These are phyloP conservation scores for Populus alba DNA, from an alignment of 345 rosid genomes.

Conservation along the genomic window DNA sequence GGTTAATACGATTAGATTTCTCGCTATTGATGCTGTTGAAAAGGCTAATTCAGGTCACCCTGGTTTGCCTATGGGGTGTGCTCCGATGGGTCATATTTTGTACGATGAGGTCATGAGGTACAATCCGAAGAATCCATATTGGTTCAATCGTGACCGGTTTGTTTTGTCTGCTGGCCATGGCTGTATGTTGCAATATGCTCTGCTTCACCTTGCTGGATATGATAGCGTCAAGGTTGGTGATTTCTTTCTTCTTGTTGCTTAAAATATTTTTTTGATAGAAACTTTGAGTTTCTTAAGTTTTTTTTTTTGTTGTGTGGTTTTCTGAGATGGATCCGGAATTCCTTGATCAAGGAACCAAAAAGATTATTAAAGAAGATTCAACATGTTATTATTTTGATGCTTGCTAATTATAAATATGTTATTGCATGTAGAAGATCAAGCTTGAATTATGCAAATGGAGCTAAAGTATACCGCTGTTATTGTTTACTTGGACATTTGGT, in stretches of 20 bases:
- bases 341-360: neutral
- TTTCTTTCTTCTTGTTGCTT: neutral
- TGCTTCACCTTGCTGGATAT: conserved; percentile 96
- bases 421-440: neutral
- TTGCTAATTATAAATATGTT: neutral
- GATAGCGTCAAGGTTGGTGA: conserved; percentile 66
- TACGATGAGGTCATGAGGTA: conserved; percentile 89
- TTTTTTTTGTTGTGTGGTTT: neutral
- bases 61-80: conserved; percentile 97
- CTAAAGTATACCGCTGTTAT: neutral
- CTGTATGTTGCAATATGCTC: conserved; percentile 89
- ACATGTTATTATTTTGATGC: neutral
- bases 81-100: conserved; percentile 86
- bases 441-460: neutral
- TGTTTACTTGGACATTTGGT: neutral
- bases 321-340: neutral
- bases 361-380: neutral
- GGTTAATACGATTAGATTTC: conserved; percentile 75
- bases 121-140: conserved; percentile 92
- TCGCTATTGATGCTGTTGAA: conserved; percentile 90
- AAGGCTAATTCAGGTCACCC: conserved; percentile 98
- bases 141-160: conserved; percentile 97
- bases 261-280: neutral
- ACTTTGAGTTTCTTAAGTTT: neutral
- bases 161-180: conserved; percentile 97